Base-by-base conservation (phyloP, 768 basidiomycete species). In the Lyophyllum shimeji region DNA sequence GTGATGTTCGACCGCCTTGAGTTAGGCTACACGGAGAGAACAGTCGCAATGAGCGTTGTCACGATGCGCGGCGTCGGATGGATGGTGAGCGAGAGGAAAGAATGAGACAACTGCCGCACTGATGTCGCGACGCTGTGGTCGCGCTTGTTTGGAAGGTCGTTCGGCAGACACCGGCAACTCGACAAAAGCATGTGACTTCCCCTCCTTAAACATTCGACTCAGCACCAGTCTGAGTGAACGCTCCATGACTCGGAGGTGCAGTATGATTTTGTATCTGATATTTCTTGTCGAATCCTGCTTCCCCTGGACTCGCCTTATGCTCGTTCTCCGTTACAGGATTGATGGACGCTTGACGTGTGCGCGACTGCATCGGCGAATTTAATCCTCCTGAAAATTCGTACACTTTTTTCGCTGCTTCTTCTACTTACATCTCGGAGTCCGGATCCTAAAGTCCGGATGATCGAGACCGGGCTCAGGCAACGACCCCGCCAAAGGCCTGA, bases 51-150 rank as follows among this genome's bases (percentile, higher is more conserved):
- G 11, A 43, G 53, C 29, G 48, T 21, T 46, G 44, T 11, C 52
- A 8, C 7, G 23, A 18, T 39, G 25, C 18, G 2, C 42, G 40
- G 9, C 25, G 40, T n/a, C 24, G 52, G n/a, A 25, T 18, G 33
- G 33, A 25, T 34, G 48, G 54, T 37, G 18, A 17, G 8, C 8
- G 25, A 37, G 20, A 33, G 13, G 21, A 18, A 47, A 21, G 18
- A 48, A 37, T 42, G 54, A 46, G 24, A 27, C 45, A 31, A 55
- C 44, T 27, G 51, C 44, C 33, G 51, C 44, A 31, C 46, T 46
- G 55, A 61, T 55, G 50, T 51, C 50, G 60, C 48, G 47, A 56
- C 47, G 31, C 33, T 55, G 18, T 61, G 60, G 33, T 40, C 48
- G 31, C 54, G 51, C 58, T 60, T 60, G 50, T 60, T 34, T 13